Conservation (phyloP, 768 basidiomycete genomes). For the Phanerochaete sordida region DNA sequence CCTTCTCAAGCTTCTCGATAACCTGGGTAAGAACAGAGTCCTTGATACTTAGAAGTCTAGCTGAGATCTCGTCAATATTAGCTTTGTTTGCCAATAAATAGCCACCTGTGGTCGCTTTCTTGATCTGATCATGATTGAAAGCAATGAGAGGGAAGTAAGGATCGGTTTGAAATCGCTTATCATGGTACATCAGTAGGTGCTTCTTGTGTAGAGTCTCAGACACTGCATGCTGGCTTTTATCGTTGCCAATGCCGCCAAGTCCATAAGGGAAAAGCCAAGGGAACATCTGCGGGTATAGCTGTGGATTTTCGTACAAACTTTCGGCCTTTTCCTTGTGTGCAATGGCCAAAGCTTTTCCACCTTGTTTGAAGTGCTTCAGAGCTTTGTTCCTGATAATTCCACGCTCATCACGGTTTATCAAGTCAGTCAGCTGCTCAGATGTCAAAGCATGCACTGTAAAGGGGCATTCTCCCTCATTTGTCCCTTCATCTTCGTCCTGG, state of each 20-base stretch:
- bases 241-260: slow-evolving; percentile 28
- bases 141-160: slow-evolving; percentile 13
- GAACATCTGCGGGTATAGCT: slow-evolving; percentile 33
- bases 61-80: slow-evolving; percentile 8
- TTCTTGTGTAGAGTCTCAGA: background rate
- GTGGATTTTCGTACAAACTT: slow-evolving; percentile 30
- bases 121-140: slow-evolving; percentile 22
- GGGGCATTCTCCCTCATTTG: slow-evolving; percentile 28
- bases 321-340: slow-evolving; percentile 24
- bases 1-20: background rate
- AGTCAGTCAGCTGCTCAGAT: slow-evolving; percentile 19
- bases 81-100: slow-evolving; percentile 7
- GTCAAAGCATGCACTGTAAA: slow-evolving; percentile 21
- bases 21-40: background rate
- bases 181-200: slow-evolving; percentile 15
- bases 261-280: slow-evolving; percentile 41
- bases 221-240: background rate
- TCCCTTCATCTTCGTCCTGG: slow-evolving; percentile 26
- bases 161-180: slow-evolving; percentile 19
- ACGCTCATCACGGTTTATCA: slow-evolving; percentile 10
- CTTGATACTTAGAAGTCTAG: slow-evolving; percentile 3
- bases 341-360: slow-evolving; percentile 25
- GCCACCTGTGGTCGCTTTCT: slow-evolving; percentile 7
- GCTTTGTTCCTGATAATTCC: slow-evolving; percentile 22
- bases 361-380: slow-evolving; percentile 23